Conservation (phyloP, 1,139 yeast genomes). For the Pneumocystis jirovecii region DNA sequence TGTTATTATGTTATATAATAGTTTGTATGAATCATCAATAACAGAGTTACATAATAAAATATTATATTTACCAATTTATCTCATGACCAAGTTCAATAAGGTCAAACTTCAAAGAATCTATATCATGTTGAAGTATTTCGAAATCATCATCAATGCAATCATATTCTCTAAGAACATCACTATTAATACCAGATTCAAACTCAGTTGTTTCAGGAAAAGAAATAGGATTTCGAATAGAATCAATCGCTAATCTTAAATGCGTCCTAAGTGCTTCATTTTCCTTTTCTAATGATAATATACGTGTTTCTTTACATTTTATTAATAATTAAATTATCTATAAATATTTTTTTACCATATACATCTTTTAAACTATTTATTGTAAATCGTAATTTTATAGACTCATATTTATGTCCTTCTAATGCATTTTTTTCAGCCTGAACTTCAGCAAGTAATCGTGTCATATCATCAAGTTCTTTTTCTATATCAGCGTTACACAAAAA, state of each 20-base stretch:
- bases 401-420: neutral
- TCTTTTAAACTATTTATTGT: neutral
- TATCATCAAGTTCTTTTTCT: neutral
- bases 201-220: neutral
- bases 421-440: neutral
- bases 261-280: constrained; percentile 10
- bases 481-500: neutral
- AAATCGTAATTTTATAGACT: neutral
- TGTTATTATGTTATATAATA: neutral
- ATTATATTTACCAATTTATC: neutral
- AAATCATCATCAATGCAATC: neutral
- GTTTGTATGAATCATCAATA: no score
- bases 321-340: neutral
- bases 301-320: neutral
- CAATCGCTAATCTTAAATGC: constrained; percentile 10
- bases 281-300: constrained; percentile 1
- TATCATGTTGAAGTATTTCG: neutral
- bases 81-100: neutral
- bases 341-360: neutral
- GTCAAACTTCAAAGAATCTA: neutral
- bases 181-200: neutral
- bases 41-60: neutral
- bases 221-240: constrained; percentile 8
- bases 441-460: neutral
- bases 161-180: neutral